phyloP scores from a whole-genome alignment of 139 green algal species.

The Micractinium sp. region DNA sequence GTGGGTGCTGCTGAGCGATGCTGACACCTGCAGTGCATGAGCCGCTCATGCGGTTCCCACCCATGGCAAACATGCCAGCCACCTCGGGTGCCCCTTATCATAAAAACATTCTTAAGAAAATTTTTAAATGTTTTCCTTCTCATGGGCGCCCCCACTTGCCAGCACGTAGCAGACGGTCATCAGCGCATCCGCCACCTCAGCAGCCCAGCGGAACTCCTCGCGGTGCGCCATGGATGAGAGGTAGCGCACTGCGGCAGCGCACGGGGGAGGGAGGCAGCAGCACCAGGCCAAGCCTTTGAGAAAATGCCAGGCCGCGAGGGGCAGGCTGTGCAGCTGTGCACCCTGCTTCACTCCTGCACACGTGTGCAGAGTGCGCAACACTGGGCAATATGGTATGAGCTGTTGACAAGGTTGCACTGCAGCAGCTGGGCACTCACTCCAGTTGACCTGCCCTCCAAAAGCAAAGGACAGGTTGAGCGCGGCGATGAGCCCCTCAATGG shows the following conservation, averaged over 20 bases:
- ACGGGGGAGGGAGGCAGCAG: not conserved
- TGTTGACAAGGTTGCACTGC: not conserved
- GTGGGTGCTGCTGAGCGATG: not conserved
- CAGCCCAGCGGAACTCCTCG: constrained; percentile 33
- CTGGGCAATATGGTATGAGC: not conserved
- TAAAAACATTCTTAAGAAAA: no score
- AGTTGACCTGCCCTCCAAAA: constrained; percentile 38
- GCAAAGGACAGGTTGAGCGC: constrained; percentile 56
- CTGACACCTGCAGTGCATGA: not conserved
- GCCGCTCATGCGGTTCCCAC: not conserved
- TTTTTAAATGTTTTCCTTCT: no score
- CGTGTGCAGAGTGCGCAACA: not conserved
- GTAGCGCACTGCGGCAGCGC: constrained; percentile 41
- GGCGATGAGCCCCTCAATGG: constrained; percentile 39
- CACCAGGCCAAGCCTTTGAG: not conserved
- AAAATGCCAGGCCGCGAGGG: no score
- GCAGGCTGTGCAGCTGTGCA: not conserved
- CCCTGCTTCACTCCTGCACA: not conserved
- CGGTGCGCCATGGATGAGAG: constrained; percentile 41
- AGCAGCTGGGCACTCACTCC: not conserved
- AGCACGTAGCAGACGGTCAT: constrained; percentile 51
- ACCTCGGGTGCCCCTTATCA: no score
- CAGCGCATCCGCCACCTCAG: constrained; percentile 26
- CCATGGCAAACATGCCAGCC: not conserved
- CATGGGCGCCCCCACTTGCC: constrained; percentile 4